Evolutionary conservation across 345 rosid species (phyloP).

Genomic region (Brassica juncea): DNA sequence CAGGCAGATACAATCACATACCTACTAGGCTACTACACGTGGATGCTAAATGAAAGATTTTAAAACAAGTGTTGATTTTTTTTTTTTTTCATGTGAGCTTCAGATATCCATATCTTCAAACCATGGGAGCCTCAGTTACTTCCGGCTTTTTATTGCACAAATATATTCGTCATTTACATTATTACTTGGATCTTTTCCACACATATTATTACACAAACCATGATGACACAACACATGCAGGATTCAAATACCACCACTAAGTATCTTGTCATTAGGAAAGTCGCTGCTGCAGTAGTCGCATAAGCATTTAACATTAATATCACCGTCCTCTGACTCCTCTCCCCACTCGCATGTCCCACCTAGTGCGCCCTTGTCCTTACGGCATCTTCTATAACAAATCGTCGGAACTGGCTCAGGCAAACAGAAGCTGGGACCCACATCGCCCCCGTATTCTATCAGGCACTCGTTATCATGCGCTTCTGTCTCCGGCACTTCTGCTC

Average conservation of each 20-base stretch:
- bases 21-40: not conserved
- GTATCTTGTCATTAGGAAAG: not conserved
- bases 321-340: not conserved
- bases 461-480: slow-evolving; percentile 21
- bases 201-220: not conserved
- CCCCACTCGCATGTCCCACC: slow-evolving; percentile 30
- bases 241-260: not conserved
- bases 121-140: not conserved
- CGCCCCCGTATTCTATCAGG: slow-evolving; percentile 30
- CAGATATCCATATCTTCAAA: not conserved
- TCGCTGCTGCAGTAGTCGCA: slow-evolving; percentile 2
- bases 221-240: not conserved
- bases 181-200: not conserved
- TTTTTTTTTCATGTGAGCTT: not conserved
- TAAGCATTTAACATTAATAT: slow-evolving; percentile 9
- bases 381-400: slow-evolving; percentile 19
- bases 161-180: not conserved
- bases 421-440: slow-evolving; percentile 35
- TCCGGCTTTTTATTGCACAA: not conserved
- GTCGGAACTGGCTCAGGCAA: slow-evolving; percentile 27
- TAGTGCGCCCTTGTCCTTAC: slow-evolving; percentile 7
- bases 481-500: slow-evolving; percentile 30
- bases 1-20: not conserved
- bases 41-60: not conserved
- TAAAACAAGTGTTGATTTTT: not conserved